Base-by-base conservation (phyloP, 257 asterid genomes). In the Plectranthus barbatus region DNA sequence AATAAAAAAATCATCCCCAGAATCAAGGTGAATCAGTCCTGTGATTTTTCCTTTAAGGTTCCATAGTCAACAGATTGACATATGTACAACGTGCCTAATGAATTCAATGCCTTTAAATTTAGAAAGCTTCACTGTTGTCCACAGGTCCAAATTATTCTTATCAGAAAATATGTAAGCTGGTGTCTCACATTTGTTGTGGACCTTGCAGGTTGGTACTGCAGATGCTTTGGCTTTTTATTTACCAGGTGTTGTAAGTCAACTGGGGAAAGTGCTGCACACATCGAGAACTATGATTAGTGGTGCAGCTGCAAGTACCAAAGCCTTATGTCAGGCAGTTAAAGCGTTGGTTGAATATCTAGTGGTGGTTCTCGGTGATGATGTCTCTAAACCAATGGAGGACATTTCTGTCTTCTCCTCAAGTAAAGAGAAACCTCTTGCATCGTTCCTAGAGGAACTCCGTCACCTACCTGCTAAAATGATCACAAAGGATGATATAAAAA, bases 221-320 rank as follows among this genome's bases (percentile, higher is more conserved):
- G 97, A 93, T 81, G 91, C 97, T 19, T 70, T 93, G 78, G 97
- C 96, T 63, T 93, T 90, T 80, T 93, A 82, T 79, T 79, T 93
- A 72, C 99, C 99, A 29, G 99, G 99, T 24, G 90, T 90, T 17
- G 88, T 90, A 73, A 85, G 97, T 77, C 95, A 87, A 73, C 79
- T 85, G 51, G 97, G 97, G 48, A 93, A 87, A 85, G 84, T 93
- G 50, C 80, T 93, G 74, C 88, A 81, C 51, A 59, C 79, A 61
- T 85, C 99, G 48, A 90, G 82, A 79, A 61, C 83, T 11, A 84
- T 90, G 95, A 81, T 80, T 68, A 93, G 96, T 63, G 99, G 99
- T 75, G 96, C 97, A 0, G 96, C 95, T 46, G 99, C 92, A 56
- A 93, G 86, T 76, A 59, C 86, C 13, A 86, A 82, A 71, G 90